phyloP scores from a whole-genome alignment of 352 stramenopile genomes.

The Plasmopara halstedii region DNA sequence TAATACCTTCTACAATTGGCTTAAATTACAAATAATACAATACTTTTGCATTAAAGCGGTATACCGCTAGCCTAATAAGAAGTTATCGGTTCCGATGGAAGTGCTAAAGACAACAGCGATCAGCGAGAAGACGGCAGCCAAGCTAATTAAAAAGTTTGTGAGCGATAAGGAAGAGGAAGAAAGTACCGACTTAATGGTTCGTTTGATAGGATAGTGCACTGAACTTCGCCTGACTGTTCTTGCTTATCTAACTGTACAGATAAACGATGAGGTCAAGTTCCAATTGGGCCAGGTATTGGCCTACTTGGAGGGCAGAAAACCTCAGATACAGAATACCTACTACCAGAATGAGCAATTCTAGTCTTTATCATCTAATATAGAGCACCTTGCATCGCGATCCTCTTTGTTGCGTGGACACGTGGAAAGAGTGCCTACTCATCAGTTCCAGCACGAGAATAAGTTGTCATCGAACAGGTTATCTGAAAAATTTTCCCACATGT shows the following conservation, averaged over 20 bases:
- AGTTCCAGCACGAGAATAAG: no score
- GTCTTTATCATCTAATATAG: constrained; percentile 21
- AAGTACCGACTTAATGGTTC: constrained; percentile 62
- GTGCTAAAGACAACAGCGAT: constrained; percentile 55
- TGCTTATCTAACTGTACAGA: constrained; percentile 26
- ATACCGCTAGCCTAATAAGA: no score
- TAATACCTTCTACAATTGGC: no score
- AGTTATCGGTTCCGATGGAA: constrained; percentile 40
- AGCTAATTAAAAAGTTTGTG: constrained; percentile 75
- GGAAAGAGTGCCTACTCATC: no score
- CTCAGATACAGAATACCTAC: constrained; percentile 23
- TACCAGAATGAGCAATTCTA: constrained; percentile 20
- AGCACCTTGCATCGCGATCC: neutral
- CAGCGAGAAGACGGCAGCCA: constrained; percentile 55
- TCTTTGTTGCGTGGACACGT: no score
- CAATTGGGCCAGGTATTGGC: constrained; percentile 69
- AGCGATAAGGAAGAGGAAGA: constrained; percentile 53
- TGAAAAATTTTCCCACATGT: no score
- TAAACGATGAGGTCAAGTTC: constrained; percentile 72
- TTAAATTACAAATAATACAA: constrained; percentile 4
- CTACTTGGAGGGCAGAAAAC: constrained; percentile 47
- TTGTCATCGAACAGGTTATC: no score
- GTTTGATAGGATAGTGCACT: constrained; percentile 3
- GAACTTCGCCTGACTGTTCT: neutral
- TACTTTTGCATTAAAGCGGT: constrained; percentile 1